These are phyloP conservation scores for Fragilariopsis cylindrus DNA, from an alignment of 108 stramenopile species.

Conservation along the genomic window DNA sequence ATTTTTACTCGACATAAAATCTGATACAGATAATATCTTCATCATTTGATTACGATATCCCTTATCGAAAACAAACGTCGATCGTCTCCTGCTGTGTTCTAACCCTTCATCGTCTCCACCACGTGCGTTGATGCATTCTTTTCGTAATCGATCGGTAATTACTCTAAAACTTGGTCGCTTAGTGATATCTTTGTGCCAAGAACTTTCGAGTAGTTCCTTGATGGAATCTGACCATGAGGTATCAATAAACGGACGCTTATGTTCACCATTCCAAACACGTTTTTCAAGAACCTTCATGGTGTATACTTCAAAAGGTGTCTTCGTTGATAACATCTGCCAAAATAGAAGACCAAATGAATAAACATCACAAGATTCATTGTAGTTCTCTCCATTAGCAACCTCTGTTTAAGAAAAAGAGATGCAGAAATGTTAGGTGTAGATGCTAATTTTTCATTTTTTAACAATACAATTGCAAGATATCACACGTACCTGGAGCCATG, in stretches of 20 bases:
- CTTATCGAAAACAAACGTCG: conserved; percentile 34
- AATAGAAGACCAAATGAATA: conserved; percentile 76
- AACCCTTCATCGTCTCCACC: conserved; percentile 36
- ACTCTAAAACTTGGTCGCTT: conserved; percentile 22
- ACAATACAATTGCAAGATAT: not conserved
- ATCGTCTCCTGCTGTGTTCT: conserved; percentile 34
- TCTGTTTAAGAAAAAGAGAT: conserved; percentile 41
- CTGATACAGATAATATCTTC: no score
- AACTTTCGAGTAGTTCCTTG: conserved; percentile 17
- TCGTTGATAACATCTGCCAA: conserved; percentile 64
- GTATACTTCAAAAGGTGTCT: conserved; percentile 46
- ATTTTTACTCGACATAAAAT: no score
- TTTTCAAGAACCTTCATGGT: conserved; percentile 23
- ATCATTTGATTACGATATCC: no score
- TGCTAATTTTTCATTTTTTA: no score
- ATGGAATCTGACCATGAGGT: conserved; percentile 17
- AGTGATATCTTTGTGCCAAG: conserved; percentile 24
- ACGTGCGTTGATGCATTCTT: conserved; percentile 17
- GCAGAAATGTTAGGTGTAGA: not conserved
- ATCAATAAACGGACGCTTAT: conserved; percentile 36
- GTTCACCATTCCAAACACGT: conserved; percentile 29
- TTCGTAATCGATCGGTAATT: conserved; percentile 25
- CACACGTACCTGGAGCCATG: conserved; percentile 47
- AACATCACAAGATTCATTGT: conserved; percentile 71
- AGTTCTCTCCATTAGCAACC: conserved; percentile 52